phyloP scores from a whole-genome alignment of 257 asterid species.

The Nemophila menziesii region DNA sequence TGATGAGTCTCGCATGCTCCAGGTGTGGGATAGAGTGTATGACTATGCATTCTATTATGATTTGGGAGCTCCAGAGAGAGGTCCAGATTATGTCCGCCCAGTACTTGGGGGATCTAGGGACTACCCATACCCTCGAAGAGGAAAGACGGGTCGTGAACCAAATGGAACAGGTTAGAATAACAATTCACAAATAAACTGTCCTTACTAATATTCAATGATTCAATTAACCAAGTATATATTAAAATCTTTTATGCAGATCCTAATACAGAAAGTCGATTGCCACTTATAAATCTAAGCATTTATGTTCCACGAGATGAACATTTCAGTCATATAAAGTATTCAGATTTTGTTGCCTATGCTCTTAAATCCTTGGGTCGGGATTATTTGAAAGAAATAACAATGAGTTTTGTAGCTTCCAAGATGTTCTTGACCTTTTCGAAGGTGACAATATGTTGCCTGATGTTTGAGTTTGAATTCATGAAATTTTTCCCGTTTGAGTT shows the following conservation, averaged over 20 bases:
- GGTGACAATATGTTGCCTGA: constrained; percentile 46
- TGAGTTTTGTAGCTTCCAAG: constrained; percentile 80
- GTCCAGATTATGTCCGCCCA: constrained; percentile 45
- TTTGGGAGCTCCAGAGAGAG: constrained; percentile 64
- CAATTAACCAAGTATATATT: background rate
- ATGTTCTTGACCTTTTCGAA: constrained; percentile 48
- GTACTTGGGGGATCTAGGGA: constrained; percentile 64
- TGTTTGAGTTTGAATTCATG: constrained; percentile 32
- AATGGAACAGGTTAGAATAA: constrained; percentile 46
- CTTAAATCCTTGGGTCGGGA: constrained; percentile 64
- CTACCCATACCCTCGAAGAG: constrained; percentile 83
- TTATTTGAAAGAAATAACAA: constrained; percentile 60
- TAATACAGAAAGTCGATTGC: constrained; percentile 45
- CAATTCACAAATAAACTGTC: background rate
- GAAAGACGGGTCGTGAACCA: constrained; percentile 69
- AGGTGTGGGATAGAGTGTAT: constrained; percentile 90
- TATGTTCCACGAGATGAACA: constrained; percentile 80
- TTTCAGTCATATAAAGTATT: constrained; percentile 59
- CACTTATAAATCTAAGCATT: constrained; percentile 39
- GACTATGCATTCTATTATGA: constrained; percentile 85
- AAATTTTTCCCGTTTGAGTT: constrained; percentile 58
- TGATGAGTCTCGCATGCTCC: constrained; percentile 38
- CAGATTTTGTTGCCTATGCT: constrained; percentile 78
- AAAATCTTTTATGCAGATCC: constrained; percentile 44
- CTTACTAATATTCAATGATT: too few relatives aligned